Evolutionary conservation across 192 early-diverging fungal genomes (phyloP).

Genomic region (Dispira parvispora): DNA sequence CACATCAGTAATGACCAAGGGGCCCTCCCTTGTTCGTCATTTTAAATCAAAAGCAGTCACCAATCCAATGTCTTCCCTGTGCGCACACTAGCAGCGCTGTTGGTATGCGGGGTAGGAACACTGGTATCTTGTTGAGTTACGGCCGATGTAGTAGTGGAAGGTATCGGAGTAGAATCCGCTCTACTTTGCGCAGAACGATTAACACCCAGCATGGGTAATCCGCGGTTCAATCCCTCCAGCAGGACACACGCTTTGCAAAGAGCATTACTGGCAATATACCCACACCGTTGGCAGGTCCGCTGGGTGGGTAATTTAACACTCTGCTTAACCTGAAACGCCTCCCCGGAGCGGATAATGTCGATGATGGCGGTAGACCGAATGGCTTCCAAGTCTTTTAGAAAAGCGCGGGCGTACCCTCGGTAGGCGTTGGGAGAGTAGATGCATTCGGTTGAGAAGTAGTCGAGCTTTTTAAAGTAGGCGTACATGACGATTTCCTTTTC

Average conservation of each 20-base stretch:
- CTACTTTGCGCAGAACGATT: too few relatives aligned
- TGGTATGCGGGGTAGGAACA: too few relatives aligned
- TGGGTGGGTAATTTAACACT: constrained; percentile 43
- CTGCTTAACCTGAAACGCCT: constrained; percentile 57
- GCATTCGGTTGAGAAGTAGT: constrained; percentile 98
- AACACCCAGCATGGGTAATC: constrained; percentile 56
- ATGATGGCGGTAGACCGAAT: constrained; percentile 79
- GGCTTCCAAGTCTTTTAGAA: constrained; percentile 87
- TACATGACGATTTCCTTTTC: constrained; percentile 99
- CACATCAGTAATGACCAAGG: too few relatives aligned
- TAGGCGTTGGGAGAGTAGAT: constrained; percentile 96
- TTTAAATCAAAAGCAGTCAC: too few relatives aligned
- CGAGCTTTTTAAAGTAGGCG: constrained; percentile 89
- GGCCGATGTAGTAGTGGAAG: too few relatives aligned
- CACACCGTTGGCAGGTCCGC: constrained; percentile 68
- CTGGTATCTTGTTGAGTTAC: too few relatives aligned
- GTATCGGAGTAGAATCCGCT: too few relatives aligned
- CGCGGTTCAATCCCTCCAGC: constrained; percentile 82
- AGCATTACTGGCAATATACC: constrained; percentile 84
- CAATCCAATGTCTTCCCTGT: too few relatives aligned
- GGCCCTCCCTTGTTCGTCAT: too few relatives aligned
- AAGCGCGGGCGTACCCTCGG: constrained; percentile 83
- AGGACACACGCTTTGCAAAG: constrained; percentile 91
- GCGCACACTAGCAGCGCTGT: too few relatives aligned
- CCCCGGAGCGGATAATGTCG: constrained; percentile 92